These are phyloP conservation scores for Coemansia sp. DNA, from an alignment of 192 early-diverging fungal species.

Conservation along the genomic window DNA sequence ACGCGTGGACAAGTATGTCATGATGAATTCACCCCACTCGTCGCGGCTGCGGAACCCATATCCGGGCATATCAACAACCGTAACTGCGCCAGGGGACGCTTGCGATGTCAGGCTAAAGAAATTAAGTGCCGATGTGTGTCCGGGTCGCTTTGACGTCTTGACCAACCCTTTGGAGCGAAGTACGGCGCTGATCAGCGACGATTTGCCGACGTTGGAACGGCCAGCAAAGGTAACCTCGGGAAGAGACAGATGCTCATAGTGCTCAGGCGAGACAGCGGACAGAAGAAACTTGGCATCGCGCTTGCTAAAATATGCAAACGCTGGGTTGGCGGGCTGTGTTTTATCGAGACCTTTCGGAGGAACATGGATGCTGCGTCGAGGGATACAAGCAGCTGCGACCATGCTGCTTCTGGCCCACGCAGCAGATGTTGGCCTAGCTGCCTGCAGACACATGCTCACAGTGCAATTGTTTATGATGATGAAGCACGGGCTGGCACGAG, in stretches of 20 bases:
- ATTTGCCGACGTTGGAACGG: conserved; percentile 55
- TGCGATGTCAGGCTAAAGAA: conserved; percentile 38
- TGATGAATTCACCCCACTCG: conserved; percentile 53
- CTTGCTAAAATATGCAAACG: conserved; percentile 22
- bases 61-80: conserved; percentile 56
- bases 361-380: neutral
- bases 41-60: conserved; percentile 53
- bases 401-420: neutral
- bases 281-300: conserved; percentile 43
- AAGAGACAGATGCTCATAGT: conserved; percentile 14
- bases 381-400: neutral
- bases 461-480: neutral
- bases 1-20: conserved; percentile 39
- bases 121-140: conserved; percentile 43
- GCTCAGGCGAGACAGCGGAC: conserved; percentile 27
- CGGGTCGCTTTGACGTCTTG: conserved; percentile 51
- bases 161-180: conserved; percentile 32
- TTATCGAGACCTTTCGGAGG: neutral
- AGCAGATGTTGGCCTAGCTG: neutral
- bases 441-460: neutral
- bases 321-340: neutral
- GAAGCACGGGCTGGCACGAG: neutral
- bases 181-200: conserved; percentile 47
- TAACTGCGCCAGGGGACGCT: conserved; percentile 16
- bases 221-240: conserved; percentile 53